Evolutionary conservation across 2,329 filamentous ascomycete species (phyloP).

Genomic region (Trichoderma brevicompactum): DNA sequence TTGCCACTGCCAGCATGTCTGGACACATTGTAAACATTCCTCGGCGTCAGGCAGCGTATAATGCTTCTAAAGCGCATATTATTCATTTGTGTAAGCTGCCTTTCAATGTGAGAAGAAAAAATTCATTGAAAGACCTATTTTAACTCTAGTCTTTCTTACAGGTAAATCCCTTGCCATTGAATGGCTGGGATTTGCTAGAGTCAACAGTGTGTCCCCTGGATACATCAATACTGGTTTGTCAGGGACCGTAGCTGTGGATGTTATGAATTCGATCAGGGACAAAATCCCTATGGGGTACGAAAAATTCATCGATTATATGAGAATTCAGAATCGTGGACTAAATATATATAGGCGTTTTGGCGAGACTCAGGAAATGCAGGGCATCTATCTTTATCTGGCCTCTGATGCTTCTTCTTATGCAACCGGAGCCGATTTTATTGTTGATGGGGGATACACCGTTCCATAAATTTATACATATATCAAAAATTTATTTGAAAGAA

Average conservation of each 20-base stretch:
- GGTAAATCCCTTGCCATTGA: conserved; percentile 72
- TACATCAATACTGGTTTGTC: conserved; percentile 70
- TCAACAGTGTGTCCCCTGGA: conserved; percentile 73
- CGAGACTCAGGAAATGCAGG: conserved; percentile 62
- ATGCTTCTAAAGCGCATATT: conserved; percentile 53
- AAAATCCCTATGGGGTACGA: conserved; percentile 18
- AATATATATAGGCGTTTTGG: conserved; percentile 50
- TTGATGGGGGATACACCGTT: conserved; percentile 38
- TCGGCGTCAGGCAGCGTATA: conserved; percentile 74
- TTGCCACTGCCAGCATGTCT: conserved; percentile 71
- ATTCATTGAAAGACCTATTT: no score
- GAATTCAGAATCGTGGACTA: not conserved
- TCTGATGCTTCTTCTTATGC: conserved; percentile 21
- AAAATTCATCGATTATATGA: not conserved
- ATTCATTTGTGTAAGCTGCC: conserved; percentile 63
- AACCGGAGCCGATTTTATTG: conserved; percentile 23
- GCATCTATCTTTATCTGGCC: conserved; percentile 48
- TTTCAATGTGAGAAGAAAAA: not conserved
- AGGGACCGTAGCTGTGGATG: conserved; percentile 38
- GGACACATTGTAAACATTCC: conserved; percentile 79
- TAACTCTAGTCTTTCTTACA: conserved; percentile 33
- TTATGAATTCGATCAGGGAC: conserved; percentile 40
- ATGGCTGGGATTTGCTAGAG: conserved; percentile 75
- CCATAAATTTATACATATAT: conserved; percentile 42
- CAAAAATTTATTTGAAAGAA: no score